These are phyloP conservation scores for Euptelea pleiosperma DNA, from an alignment of 164 flowering plant genomes.

Conservation along the genomic window DNA sequence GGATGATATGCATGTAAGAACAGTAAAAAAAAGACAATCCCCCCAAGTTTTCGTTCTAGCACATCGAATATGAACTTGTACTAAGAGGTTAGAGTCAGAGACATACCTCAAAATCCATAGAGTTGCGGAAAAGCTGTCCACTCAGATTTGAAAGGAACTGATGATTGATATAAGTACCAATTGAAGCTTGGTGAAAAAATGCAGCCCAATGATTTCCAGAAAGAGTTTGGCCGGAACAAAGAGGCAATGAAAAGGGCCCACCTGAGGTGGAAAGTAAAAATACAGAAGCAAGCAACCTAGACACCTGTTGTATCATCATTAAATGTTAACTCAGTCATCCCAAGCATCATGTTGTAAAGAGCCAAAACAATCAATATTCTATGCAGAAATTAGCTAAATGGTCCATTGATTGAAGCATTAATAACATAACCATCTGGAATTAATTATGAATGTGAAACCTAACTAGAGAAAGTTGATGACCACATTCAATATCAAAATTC, in stretches of 20 bases:
- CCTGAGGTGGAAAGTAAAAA: constrained; percentile 45
- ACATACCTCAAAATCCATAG: constrained; percentile 43
- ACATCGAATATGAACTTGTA: background rate
- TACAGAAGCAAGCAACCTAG: constrained; percentile 63
- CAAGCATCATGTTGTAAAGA: background rate
- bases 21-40: no score
- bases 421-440: no score
- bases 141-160: constrained; percentile 39
- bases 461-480: constrained; percentile 3
- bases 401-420: no score
- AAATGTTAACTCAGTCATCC: background rate
- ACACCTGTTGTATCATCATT: constrained; percentile 49
- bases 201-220: constrained; percentile 76
- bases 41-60: background rate
- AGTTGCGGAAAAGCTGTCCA: constrained; percentile 22
- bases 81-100: background rate
- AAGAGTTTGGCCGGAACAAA: constrained; percentile 35
- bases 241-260: constrained; percentile 33
- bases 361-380: background rate
- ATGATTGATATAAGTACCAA: constrained; percentile 61
- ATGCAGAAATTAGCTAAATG: background rate
- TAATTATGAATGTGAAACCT: no score
- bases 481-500: background rate
- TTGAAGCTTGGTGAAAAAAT: constrained; percentile 92
- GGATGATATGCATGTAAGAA: no score